Percentiles rank a stretch among this genome's conserved stretches.
phyloP scores from a whole-genome alignment of 371 early-diverging fungal genomes.

The Haplosporangium sp. region DNA sequence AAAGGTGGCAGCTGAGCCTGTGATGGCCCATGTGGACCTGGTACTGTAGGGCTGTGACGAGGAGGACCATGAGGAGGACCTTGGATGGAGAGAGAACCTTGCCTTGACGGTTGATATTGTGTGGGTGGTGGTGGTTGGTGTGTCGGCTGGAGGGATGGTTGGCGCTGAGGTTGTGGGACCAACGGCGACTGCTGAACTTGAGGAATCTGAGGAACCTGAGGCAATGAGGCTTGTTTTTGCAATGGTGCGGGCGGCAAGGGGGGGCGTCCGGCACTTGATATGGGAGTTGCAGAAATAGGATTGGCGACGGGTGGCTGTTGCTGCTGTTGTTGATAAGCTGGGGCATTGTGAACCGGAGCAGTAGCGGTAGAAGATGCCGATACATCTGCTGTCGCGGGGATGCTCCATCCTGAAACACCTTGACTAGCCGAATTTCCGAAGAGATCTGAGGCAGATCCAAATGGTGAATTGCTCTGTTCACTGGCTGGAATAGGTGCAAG shows the following conservation, averaged over 20 bases:
- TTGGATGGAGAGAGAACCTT: slow-evolving; percentile 20
- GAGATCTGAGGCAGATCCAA: slow-evolving; percentile 40
- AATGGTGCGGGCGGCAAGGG: slow-evolving; percentile 27
- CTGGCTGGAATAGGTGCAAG: slow-evolving; percentile 6
- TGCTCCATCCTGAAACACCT: slow-evolving; percentile 35
- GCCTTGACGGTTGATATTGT: slow-evolving; percentile 19
- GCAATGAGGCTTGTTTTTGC: slow-evolving; percentile 14
- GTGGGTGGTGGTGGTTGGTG: slow-evolving; percentile 11
- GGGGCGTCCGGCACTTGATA: slow-evolving; percentile 21
- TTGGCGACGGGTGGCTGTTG: slow-evolving; percentile 2
- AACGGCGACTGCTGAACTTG: slow-evolving; percentile 17
- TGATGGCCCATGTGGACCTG: slow-evolving; percentile 22
- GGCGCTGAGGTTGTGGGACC: slow-evolving; percentile 25
- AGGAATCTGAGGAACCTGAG: slow-evolving; percentile 20
- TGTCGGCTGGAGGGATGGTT: slow-evolving; percentile 14
- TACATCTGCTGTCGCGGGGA: slow-evolving; percentile 11
- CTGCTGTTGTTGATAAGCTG: slow-evolving; percentile 4
- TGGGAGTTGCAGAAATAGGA: slow-evolving; percentile 16
- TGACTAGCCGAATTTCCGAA: slow-evolving; percentile 41
- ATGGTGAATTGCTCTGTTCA: slow-evolving; percentile 31
- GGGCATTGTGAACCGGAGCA: slow-evolving; percentile 5
- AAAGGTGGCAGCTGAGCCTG: slow-evolving; percentile 28
- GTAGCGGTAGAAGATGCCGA: slow-evolving; percentile 1
- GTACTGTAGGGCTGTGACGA: slow-evolving; percentile 18
- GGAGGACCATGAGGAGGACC: slow-evolving; percentile 26